A percentile compares a stretch with the other conserved stretches of the same genome.
Evolutionary conservation across 768 basidiomycete species (phyloP).

Genomic region (Hygrocybe coccinea): DNA sequence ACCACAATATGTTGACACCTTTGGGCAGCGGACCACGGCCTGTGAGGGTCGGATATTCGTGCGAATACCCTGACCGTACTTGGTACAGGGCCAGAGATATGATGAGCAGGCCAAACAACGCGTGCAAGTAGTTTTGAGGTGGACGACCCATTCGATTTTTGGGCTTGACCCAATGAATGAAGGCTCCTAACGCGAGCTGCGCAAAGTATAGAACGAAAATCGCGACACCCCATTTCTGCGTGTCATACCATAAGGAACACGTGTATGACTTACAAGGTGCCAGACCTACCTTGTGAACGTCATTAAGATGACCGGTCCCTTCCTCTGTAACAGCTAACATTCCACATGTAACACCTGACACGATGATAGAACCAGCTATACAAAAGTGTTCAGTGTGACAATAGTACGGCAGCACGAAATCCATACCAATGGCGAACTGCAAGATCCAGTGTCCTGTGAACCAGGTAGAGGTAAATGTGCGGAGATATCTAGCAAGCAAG

Average conservation of each 20-base stretch:
- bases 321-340: slow-evolving; percentile 34
- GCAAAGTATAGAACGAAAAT: slow-evolving; percentile 47
- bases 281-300: slow-evolving; percentile 43
- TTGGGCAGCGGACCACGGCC: slow-evolving; percentile 37
- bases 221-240: slow-evolving; percentile 46
- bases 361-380: slow-evolving; percentile 41
- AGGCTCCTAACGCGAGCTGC: slow-evolving; percentile 46
- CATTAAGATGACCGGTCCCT: slow-evolving; percentile 35
- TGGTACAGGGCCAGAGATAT: slow-evolving; percentile 49
- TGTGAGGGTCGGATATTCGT: slow-evolving; percentile 47
- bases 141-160: slow-evolving; percentile 35
- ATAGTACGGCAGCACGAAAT: slow-evolving; percentile 18
- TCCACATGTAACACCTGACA: slow-evolving; percentile 43
- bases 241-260: neutral
- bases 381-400: neutral
- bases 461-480: slow-evolving; percentile 49
- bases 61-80: slow-evolving; percentile 41
- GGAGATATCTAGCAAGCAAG: slow-evolving; percentile 47
- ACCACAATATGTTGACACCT: slow-evolving; percentile 41
- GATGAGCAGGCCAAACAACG: slow-evolving; percentile 46
- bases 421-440: slow-evolving; percentile 41
- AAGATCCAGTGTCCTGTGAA: slow-evolving; percentile 50
- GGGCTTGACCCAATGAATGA: slow-evolving; percentile 53
- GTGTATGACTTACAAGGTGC: neutral
- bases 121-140: slow-evolving; percentile 55